Evolutionary conservation across 306 rosid species (phyloP), one percentile per base, ranked within the genome.

Genomic region (Leucaena leucocephala): DNA sequence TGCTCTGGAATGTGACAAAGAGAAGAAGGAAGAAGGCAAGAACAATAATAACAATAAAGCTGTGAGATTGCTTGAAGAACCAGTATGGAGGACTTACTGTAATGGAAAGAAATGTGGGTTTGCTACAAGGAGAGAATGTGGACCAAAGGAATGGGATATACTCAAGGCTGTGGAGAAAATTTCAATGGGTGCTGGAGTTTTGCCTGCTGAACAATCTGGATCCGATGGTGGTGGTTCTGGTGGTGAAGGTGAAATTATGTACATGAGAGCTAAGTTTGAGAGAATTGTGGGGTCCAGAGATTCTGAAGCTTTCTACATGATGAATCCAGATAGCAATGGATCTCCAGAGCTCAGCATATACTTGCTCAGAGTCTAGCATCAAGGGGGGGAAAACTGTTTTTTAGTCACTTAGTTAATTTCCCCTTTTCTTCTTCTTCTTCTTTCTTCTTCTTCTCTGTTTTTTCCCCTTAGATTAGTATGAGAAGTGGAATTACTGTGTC

Each of bases 251-350:
- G 96, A 88, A 49, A 72, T 96, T 15, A 96, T 96, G 99, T 96
- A 96, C 68, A 93, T 93, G 99, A 91, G 99, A 55, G 99, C 98
- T 13, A 91, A 93, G 89, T 96, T 96, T 82, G 99, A 96, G 92
- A 90, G 99, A 78, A 88, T 96, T 78, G 97, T 96, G 48, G 99
- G 99, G 74, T 96, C 99, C 6, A 90, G 96, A 85, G 99, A 96
- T 74, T 96, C 99, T 71, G 99, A 96, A 68, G 99, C 98, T 76
- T 96, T 96, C 87, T 96, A 96, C 74, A 96, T 96, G 99, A 96
- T 96, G 98, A 96, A 96, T 76, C 99, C 99, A 19, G 98, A 96
- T 70, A 93, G 93, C 81, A 96, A 96, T 82, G 99, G 99, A 22
- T 94, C 98, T 73, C 98, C 99, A 73, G 99, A 96, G 62, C 99